A percentile compares a stretch with the other conserved stretches of the same genome.
These are phyloP conservation scores for Apiospora arundinis DNA, from an alignment of 2,329 filamentous ascomycete species.

Conservation along the genomic window DNA sequence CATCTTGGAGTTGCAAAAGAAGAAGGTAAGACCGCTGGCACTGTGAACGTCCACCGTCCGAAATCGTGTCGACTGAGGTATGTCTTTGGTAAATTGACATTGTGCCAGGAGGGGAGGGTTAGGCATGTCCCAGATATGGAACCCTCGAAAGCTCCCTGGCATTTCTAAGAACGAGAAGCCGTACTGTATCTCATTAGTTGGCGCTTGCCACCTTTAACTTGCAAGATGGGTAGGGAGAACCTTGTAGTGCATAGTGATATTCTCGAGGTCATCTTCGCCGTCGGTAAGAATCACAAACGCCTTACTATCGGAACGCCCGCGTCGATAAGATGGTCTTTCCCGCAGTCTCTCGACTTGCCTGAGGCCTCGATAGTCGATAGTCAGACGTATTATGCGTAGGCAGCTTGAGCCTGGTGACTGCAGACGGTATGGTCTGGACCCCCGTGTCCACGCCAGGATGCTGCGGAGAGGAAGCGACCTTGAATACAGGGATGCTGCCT, in stretches of 20 bases:
- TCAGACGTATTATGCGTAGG: slow-evolving; percentile 1
- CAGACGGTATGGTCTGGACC: not conserved
- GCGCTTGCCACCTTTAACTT: not conserved
- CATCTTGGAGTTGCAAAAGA: not conserved
- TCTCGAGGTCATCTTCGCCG: not conserved
- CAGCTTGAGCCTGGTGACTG: not conserved
- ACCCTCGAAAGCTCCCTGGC: not conserved
- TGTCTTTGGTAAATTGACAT: not conserved
- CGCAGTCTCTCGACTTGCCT: slow-evolving; percentile 10
- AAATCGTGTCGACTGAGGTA: slow-evolving; percentile 12
- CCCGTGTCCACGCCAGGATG: not conserved
- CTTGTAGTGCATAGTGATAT: slow-evolving; percentile 19
- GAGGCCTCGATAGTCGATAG: slow-evolving; percentile 15
- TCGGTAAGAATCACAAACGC: not conserved
- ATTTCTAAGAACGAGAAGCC: not conserved
- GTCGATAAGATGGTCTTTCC: not conserved
- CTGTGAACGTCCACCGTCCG: slow-evolving; percentile 10
- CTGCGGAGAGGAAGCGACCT: not conserved
- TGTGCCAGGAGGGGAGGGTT: slow-evolving; percentile 9
- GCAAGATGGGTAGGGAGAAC: not conserved
- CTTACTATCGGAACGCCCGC: not conserved
- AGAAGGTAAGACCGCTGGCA: slow-evolving; percentile 21
- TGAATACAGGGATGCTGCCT: not conserved
- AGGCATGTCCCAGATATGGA: slow-evolving; percentile 22
- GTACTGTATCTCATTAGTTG: slow-evolving; percentile 10